Conservation (phyloP, 108 stramenopile species). For the Parmales sp. region DNA sequence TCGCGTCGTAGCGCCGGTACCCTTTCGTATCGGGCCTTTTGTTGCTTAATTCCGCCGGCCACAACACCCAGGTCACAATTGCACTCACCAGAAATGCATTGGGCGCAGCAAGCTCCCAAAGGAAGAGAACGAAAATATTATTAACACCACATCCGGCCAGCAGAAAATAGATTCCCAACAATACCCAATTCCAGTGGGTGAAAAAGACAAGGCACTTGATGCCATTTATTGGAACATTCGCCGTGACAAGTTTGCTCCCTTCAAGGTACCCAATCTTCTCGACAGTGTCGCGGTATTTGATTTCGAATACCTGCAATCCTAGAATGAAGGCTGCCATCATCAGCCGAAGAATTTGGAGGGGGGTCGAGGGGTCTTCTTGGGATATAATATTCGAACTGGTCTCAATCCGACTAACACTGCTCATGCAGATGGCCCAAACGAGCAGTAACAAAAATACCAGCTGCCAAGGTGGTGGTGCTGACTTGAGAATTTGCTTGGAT, state of each 20-base stretch:
- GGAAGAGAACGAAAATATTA: not conserved
- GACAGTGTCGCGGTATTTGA: not conserved
- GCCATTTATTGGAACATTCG: not conserved
- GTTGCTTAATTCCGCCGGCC: not conserved
- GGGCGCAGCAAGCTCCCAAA: conserved; percentile 1
- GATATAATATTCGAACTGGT: no score
- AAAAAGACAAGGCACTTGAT: not conserved
- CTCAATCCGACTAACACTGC: no score
- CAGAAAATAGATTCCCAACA: not conserved
- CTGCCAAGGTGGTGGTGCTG: no score
- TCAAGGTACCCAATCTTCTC: no score
- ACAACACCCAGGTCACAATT: not conserved
- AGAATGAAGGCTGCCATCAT: no score
- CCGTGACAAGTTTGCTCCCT: not conserved
- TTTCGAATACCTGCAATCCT: no score
- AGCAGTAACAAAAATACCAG: no score
- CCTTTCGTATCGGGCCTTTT: not conserved
- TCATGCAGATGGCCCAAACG: no score
- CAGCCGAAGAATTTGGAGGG: no score
- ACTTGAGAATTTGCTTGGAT: no score
- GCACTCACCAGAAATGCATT: not conserved
- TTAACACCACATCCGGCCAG: no score
- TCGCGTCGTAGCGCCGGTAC: not conserved
- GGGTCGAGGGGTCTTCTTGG: no score
- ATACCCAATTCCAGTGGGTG: conserved; percentile 1